A percentile compares a stretch with the other conserved stretches of the same genome.
phyloP scores from a whole-genome alignment of 768 basidiomycete species.

The Fomitopsis serialis region DNA sequence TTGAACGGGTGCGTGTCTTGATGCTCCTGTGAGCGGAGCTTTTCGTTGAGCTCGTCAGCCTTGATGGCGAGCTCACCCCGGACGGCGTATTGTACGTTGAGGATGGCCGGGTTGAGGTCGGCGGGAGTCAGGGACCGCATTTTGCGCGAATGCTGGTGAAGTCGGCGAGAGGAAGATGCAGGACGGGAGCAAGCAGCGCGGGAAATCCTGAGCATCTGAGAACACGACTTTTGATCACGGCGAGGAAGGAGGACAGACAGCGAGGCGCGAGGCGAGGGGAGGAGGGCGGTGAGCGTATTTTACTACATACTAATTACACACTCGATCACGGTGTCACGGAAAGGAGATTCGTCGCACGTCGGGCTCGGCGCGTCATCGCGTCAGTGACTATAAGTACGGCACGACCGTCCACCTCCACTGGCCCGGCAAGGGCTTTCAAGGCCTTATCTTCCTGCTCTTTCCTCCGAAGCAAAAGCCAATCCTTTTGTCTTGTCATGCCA shows the following conservation, averaged over 20 bases:
- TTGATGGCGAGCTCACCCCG: constrained; percentile 96
- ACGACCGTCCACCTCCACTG: constrained; percentile 82
- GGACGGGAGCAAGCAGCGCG: background rate
- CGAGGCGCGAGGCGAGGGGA: constrained; percentile 5
- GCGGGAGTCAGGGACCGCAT: constrained; percentile 51
- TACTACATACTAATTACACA: no score
- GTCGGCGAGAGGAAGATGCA: background rate
- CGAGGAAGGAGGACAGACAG: constrained; percentile 2
- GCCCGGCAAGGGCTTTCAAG: constrained; percentile 83
- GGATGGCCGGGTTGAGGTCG: constrained; percentile 77
- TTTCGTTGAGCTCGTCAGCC: constrained; percentile 75
- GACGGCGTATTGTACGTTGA: constrained; percentile 93
- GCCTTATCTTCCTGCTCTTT: no score
- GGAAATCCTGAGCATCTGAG: background rate
- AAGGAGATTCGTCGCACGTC: no score
- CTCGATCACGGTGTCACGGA: background rate
- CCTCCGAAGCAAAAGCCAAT: no score
- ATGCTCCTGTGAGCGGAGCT: constrained; percentile 46
- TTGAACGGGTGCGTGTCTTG: constrained; percentile 70
- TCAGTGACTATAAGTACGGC: no score
- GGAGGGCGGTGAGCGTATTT: constrained; percentile 1
- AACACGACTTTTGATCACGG: background rate
- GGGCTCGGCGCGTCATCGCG: no score
- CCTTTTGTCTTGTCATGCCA: no score
- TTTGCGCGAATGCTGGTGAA: constrained; percentile 3